Percentiles rank a stretch among this genome's conserved stretches.
Evolutionary conservation across 768 basidiomycete species (phyloP).

Genomic region (Leccinum incarnatum): DNA sequence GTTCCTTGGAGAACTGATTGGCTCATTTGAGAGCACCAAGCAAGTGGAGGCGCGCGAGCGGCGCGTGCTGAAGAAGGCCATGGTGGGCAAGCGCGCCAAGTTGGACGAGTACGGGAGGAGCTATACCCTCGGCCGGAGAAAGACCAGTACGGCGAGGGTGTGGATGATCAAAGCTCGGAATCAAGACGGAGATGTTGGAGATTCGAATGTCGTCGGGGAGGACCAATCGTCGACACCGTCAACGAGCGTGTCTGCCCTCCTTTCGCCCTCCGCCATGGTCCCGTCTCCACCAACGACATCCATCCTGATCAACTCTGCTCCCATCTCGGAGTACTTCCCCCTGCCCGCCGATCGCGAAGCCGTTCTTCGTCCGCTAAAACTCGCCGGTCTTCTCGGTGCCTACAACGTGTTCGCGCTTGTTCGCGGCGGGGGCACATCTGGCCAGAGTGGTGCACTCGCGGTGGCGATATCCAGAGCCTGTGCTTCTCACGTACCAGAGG

Average conservation of each 20-base stretch:
- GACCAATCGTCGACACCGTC: neutral
- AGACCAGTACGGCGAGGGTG: constrained; percentile 86
- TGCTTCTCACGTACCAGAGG: constrained; percentile 64
- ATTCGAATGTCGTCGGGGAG: neutral
- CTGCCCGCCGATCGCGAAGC: constrained; percentile 74
- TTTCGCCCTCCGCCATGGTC: constrained; percentile 17
- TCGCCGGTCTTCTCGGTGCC: constrained; percentile 80
- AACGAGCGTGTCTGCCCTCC: constrained; percentile 14
- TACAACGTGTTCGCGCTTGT: constrained; percentile 77
- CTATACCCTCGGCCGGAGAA: constrained; percentile 84
- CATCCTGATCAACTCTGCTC: constrained; percentile 83
- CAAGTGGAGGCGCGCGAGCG: constrained; percentile 43
- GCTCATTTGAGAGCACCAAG: constrained; percentile 65
- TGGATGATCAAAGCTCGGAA: constrained; percentile 77
- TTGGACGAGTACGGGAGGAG: constrained; percentile 79
- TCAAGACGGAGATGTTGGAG: constrained; percentile 34
- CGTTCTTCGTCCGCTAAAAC: constrained; percentile 77
- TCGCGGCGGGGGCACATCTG: constrained; percentile 86
- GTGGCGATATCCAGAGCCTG: constrained; percentile 76
- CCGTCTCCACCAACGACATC: constrained; percentile 50
- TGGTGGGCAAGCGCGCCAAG: constrained; percentile 52
- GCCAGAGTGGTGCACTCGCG: constrained; percentile 86
- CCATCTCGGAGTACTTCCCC: constrained; percentile 77
- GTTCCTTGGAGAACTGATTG: constrained; percentile 56
- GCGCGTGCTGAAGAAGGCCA: constrained; percentile 22